Evolutionary conservation across 768 basidiomycete species (phyloP), one percentile per base, ranked within the genome.

Genomic region (Suillus subaureus): DNA sequence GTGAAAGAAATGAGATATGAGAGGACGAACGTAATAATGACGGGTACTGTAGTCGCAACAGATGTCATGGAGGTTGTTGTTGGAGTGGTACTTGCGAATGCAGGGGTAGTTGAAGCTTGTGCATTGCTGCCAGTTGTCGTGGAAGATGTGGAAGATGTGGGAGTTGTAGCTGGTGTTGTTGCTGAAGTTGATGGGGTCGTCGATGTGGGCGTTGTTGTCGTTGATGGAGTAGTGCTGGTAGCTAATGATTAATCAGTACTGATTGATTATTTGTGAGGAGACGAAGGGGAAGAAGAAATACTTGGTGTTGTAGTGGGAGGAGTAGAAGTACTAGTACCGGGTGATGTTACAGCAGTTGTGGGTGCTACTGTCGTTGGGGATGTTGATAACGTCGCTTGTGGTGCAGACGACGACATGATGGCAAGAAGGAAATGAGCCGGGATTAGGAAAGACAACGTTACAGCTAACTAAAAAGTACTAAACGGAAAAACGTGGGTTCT

Each of bases 21-120:
- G n/a, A 28, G 9, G 39, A 67, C 76, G 15, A 55, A 77, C 75
- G 73, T 73, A 58, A 69, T 64, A 9, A 66, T 31, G 18, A 62
- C 49, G 23, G 71, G 33, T 37, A 62, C 57, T 49, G 57, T 18
- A 2, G 1, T 67, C 0, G 65, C 40, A 4, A 61, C 42, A 31
- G 63, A 12, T 1, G 61, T 5, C 21, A 66, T 40, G 4, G 67
- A 8, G 6, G 67, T 33, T 8, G 72, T 37, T 1, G 56, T 55
- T 55, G 54, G 31, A n/a, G 31, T 31, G 2, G 52, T 33, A 55
- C 18, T 28, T 6, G 62, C n/a, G 11, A 33, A 13, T 2, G 21
- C 3, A n/a, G 54, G 18, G 3, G 35, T 39, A 4, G 70, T 31
- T 6, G 70, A 35, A 1, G 74, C 9, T 51, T 26, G 49, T 28